A percentile compares a stretch with the other conserved stretches of the same genome.
phyloP scores from a whole-genome alignment of 129 eudicot species.

The Dittrichia graveolens region DNA sequence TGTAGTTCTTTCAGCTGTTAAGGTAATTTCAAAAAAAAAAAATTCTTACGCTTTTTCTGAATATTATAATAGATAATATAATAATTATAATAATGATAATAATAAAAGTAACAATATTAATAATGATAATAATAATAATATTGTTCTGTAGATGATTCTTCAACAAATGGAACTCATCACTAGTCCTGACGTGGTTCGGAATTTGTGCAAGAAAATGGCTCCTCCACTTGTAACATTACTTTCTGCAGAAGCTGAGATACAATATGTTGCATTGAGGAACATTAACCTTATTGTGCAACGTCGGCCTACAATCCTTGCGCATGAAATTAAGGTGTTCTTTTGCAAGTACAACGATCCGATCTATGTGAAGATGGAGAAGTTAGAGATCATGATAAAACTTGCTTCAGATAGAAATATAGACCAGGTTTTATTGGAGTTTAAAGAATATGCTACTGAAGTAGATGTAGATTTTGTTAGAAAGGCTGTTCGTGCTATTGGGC shows the following conservation, averaged over 20 bases:
- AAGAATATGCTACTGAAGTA: constrained; percentile 99
- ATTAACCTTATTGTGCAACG: constrained; percentile 95
- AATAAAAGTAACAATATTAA: too few species aligned
- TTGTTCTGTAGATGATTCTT: constrained; percentile 72
- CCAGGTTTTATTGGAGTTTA: constrained; percentile 98
- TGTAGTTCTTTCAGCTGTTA: constrained; percentile 98
- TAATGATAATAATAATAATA: too few species aligned
- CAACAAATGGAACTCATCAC: constrained; percentile 97
- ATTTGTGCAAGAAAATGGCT: constrained; percentile 99
- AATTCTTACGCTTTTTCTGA: neutral
- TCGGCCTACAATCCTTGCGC: constrained; percentile 98
- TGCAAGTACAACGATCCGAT: constrained; percentile 99
- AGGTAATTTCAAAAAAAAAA: constrained; percentile 38
- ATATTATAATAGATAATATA: too few species aligned
- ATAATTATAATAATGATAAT: too few species aligned
- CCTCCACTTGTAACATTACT: constrained; percentile 99
- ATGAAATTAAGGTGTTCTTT: constrained; percentile 99
- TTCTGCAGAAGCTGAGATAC: constrained; percentile 99
- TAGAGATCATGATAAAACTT: constrained; percentile 98
- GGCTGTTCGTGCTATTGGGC: constrained; percentile 99
- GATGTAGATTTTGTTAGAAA: constrained; percentile 98
- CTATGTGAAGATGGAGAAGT: constrained; percentile 98
- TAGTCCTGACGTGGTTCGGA: constrained; percentile 95
- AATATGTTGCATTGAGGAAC: constrained; percentile 93
- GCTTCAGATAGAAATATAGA: constrained; percentile 98